phyloP scores from a whole-genome alignment of 495 filamentous ascomycete genomes.

The Penicillium chermesinum region DNA sequence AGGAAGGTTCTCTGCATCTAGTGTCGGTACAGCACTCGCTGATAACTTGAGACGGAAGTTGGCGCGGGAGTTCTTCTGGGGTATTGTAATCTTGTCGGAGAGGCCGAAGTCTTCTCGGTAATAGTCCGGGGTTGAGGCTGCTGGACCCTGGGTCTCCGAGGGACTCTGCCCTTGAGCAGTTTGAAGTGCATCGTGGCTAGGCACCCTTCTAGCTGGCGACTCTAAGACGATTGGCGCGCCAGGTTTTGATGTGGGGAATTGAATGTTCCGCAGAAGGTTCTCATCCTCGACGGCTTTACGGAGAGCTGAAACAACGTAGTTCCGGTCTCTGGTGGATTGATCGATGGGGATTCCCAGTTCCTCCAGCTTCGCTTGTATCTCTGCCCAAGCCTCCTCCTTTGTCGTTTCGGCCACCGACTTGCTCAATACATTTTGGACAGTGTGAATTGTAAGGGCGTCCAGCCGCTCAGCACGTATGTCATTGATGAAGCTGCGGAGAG shows the following conservation, averaged over 20 bases:
- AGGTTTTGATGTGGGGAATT: neutral
- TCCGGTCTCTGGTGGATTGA: conserved; percentile 8
- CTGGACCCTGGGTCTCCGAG: neutral
- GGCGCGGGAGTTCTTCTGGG: neutral
- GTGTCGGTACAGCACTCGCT: neutral
- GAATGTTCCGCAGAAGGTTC: conserved; percentile 1
- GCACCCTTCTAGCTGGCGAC: neutral
- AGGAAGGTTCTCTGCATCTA: neutral
- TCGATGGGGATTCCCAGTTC: conserved; percentile 8
- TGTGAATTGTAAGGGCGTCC: neutral
- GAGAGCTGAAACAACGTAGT: conserved; percentile 11
- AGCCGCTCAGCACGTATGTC: conserved; percentile 7
- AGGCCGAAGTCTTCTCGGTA: conserved; percentile 1
- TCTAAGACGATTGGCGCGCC: neutral
- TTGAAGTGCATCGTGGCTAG: neutral
- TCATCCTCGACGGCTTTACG: conserved; percentile 6
- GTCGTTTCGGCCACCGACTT: neutral
- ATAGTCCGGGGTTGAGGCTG: neutral
- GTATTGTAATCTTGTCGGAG: conserved; percentile 7
- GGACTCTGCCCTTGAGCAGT: neutral
- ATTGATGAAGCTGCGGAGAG: conserved; percentile 5
- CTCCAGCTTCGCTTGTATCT: conserved; percentile 8
- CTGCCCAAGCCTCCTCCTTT: conserved; percentile 9
- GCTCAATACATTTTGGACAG: conserved; percentile 5
- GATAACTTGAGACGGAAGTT: no score